Conservation (phyloP, 345 rosid species). For the Salix arbutifolia region DNA sequence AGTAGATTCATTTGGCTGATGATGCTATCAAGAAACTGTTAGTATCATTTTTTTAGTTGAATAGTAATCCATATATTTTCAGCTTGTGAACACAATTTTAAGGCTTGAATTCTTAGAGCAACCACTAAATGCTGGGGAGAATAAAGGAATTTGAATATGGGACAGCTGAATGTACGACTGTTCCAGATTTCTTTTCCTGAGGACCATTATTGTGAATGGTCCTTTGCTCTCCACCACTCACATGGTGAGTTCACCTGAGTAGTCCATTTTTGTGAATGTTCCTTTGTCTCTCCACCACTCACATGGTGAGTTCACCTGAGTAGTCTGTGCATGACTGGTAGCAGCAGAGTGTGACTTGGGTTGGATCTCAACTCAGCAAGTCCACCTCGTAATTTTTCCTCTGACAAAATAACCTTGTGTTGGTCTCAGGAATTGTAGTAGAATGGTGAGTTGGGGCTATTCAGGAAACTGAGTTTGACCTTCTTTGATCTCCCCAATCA, state of each 20-base stretch:
- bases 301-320: background rate
- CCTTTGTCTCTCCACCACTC: background rate
- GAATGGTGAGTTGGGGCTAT: background rate
- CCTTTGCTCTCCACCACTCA: background rate
- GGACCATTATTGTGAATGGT: background rate
- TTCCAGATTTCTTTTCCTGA: background rate
- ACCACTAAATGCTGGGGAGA: background rate
- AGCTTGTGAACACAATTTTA: background rate
- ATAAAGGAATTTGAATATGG: background rate
- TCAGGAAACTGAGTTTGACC: background rate
- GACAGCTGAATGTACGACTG: background rate
- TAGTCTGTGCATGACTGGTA: background rate
- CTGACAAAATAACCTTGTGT: background rate
- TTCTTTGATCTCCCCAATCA: background rate
- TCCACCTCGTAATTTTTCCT: background rate
- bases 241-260: background rate
- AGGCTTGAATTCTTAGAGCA: background rate
- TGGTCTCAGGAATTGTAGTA: background rate
- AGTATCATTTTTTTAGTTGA: background rate
- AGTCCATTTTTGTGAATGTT: background rate
- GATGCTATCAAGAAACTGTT: background rate
- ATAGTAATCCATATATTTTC: background rate
- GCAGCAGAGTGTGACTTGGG: background rate
- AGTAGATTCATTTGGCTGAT: background rate
- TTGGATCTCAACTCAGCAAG: background rate